Evolutionary conservation across 306 rosid species (phyloP).

Genomic region (Inga oerstediana): DNA sequence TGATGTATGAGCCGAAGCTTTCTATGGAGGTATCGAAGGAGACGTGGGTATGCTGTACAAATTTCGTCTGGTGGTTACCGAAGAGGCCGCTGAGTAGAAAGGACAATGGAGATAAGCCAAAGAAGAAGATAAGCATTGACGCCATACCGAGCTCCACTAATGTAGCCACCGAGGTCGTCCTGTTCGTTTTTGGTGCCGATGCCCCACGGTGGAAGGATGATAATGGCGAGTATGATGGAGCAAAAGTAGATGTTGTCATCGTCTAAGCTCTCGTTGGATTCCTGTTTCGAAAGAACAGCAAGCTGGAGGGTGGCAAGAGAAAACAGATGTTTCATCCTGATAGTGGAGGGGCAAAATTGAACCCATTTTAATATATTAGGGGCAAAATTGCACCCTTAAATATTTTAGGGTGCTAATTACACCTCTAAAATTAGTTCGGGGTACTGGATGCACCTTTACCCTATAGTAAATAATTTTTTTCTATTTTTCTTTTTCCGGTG

Average conservation of each 20-base stretch:
- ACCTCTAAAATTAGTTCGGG: too few species aligned
- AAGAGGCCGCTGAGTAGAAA: slow-evolving; percentile 47
- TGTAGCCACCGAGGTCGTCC: slow-evolving; percentile 82
- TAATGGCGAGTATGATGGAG: slow-evolving; percentile 74
- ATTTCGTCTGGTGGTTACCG: slow-evolving; percentile 77
- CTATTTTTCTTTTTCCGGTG: too few species aligned
- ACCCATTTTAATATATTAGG: too few species aligned
- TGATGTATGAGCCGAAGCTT: slow-evolving; percentile 95
- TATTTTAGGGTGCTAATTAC: too few species aligned
- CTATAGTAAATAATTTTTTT: too few species aligned
- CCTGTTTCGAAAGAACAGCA: too few species aligned
- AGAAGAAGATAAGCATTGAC: slow-evolving; percentile 40
- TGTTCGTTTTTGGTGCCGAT: slow-evolving; percentile 57
- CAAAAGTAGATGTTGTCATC: slow-evolving; percentile 48
- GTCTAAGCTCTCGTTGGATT: too few species aligned
- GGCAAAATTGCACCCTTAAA: too few species aligned
- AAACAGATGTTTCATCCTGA: too few species aligned
- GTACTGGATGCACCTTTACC: too few species aligned
- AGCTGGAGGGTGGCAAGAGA: too few species aligned
- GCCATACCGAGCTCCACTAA: slow-evolving; percentile 23
- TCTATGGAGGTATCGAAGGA: slow-evolving; percentile 97
- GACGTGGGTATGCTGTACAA: slow-evolving; percentile 91
- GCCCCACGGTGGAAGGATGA: slow-evolving; percentile 32
- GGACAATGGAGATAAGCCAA: slow-evolving; percentile 36
- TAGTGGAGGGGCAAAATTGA: too few species aligned